phyloP scores from a whole-genome alignment of 441 rosid species.

The Aquilaria agallochum region DNA sequence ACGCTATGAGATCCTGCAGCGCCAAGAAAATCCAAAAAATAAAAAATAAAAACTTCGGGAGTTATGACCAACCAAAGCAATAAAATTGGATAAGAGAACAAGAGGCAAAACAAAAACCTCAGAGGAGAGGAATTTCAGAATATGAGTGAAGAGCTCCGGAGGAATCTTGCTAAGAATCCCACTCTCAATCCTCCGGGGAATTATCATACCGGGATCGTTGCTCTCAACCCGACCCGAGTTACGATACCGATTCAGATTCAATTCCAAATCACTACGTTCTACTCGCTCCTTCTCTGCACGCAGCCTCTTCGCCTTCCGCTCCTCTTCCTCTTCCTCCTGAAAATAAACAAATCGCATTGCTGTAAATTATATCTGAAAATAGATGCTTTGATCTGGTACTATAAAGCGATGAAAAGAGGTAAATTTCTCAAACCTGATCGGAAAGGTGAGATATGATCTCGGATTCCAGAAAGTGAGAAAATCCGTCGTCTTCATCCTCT shows the following conservation, averaged over 20 bases:
- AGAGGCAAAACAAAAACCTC: constrained; percentile 42
- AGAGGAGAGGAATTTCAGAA: constrained; percentile 87
- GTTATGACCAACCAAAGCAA: constrained; percentile 2
- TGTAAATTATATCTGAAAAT: background rate
- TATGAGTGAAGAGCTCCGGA: constrained; percentile 70
- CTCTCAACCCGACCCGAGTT: constrained; percentile 6
- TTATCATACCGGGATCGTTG: constrained; percentile 9
- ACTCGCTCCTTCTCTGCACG: constrained; percentile 30
- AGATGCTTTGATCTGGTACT: constrained; percentile 4
- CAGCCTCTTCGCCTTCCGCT: constrained; percentile 43
- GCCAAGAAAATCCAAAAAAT: background rate
- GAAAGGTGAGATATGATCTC: constrained; percentile 59
- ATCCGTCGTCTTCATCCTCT: constrained; percentile 66
- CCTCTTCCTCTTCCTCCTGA: constrained; percentile 42
- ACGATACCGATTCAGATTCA: constrained; percentile 22
- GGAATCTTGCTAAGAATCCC: constrained; percentile 77
- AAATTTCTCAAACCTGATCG: constrained; percentile 22
- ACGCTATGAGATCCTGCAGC: constrained; percentile 79
- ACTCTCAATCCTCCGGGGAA: constrained; percentile 43
- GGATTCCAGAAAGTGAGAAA: constrained; percentile 77
- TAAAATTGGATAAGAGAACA: background rate
- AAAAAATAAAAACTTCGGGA: background rate
- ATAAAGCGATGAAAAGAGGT: background rate
- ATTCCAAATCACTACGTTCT: constrained; percentile 4
- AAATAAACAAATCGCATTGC: background rate